These are phyloP conservation scores for Aureoboletus auriporus DNA, from an alignment of 768 basidiomycete genomes.

Conservation along the genomic window DNA sequence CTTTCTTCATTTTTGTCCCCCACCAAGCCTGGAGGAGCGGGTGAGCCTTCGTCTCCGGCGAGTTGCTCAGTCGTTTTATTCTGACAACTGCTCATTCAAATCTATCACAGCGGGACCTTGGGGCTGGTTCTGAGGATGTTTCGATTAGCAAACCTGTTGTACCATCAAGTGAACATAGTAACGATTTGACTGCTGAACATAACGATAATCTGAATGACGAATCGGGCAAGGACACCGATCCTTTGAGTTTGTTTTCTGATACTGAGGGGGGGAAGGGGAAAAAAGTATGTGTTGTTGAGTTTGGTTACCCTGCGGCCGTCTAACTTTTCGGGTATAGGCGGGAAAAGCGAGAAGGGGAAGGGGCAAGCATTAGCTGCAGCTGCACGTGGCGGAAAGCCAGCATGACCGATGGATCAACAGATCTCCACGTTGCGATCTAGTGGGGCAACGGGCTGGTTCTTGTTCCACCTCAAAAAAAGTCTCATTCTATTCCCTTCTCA, in stretches of 20 bases:
- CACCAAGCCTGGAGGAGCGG: slow-evolving; percentile 15
- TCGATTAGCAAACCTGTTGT: slow-evolving; percentile 24
- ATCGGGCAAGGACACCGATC: slow-evolving; percentile 22
- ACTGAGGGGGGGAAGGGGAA: slow-evolving; percentile 9
- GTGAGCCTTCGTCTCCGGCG: slow-evolving; percentile 32
- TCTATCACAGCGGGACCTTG: slow-evolving; percentile 13
- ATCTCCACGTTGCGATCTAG: slow-evolving; percentile 2
- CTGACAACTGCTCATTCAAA: slow-evolving; percentile 29
- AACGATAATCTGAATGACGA: slow-evolving; percentile 23
- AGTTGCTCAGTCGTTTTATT: slow-evolving; percentile 19
- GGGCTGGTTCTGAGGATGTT: slow-evolving; percentile 10
- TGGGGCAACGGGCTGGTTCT: not conserved
- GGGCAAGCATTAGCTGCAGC: not conserved
- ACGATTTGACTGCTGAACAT: slow-evolving; percentile 21
- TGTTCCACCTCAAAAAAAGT: not conserved
- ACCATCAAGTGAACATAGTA: slow-evolving; percentile 23
- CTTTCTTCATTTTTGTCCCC: not conserved
- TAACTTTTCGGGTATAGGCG: slow-evolving; percentile 7
- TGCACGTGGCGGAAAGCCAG: not conserved
- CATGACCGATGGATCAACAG: not conserved
- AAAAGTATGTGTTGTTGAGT: slow-evolving; percentile 12
- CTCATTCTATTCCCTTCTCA: not conserved
- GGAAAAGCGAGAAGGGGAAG: not conserved
- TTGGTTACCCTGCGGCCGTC: not conserved
- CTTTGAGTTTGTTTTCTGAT: slow-evolving; percentile 16